phyloP scores from a whole-genome alignment of 2,329 filamentous ascomycete genomes.

The Fusarium secorum region DNA sequence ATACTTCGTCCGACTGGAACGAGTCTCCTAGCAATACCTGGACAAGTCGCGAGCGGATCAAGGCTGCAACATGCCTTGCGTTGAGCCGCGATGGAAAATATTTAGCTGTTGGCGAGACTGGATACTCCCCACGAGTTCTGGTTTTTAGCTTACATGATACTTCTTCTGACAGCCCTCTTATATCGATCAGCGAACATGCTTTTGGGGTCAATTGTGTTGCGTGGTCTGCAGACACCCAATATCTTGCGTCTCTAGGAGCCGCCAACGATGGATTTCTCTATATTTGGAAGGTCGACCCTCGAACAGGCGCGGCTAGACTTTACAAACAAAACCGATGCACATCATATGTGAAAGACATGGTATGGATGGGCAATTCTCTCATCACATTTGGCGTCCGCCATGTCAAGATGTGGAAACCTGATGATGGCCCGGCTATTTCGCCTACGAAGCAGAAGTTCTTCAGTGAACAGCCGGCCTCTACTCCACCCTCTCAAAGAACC shows the following conservation, averaged over 20 bases:
- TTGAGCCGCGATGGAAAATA: constrained; percentile 87
- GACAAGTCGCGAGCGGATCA: constrained; percentile 91
- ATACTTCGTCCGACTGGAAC: constrained; percentile 58
- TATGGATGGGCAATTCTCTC: constrained; percentile 86
- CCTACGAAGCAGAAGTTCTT: constrained; percentile 69
- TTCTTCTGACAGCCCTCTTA: constrained; percentile 81
- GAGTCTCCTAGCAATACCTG: constrained; percentile 79
- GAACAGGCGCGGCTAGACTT: constrained; percentile 79
- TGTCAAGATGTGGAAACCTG: constrained; percentile 90
- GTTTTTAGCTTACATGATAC: constrained; percentile 86
- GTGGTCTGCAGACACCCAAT: constrained; percentile 87
- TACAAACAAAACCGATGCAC: constrained; percentile 92
- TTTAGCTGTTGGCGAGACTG: constrained; percentile 93
- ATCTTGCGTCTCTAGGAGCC: constrained; percentile 85
- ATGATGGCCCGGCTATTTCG: constrained; percentile 68
- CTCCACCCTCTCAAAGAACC: constrained; percentile 61
- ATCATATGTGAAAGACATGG: constrained; percentile 82
- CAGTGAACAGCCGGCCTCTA: constrained; percentile 49
- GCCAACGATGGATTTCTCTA: constrained; percentile 94
- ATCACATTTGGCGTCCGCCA: constrained; percentile 90
- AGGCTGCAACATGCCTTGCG: constrained; percentile 89
- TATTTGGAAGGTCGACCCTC: constrained; percentile 86
- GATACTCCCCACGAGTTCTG: constrained; percentile 89
- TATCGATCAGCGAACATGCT: constrained; percentile 86
- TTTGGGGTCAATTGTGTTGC: constrained; percentile 89